A percentile compares a stretch with the other conserved stretches of the same genome.
phyloP scores from a whole-genome alignment of 1,284 basidiomycete genomes.

The Stygiomarasmius scandens region DNA sequence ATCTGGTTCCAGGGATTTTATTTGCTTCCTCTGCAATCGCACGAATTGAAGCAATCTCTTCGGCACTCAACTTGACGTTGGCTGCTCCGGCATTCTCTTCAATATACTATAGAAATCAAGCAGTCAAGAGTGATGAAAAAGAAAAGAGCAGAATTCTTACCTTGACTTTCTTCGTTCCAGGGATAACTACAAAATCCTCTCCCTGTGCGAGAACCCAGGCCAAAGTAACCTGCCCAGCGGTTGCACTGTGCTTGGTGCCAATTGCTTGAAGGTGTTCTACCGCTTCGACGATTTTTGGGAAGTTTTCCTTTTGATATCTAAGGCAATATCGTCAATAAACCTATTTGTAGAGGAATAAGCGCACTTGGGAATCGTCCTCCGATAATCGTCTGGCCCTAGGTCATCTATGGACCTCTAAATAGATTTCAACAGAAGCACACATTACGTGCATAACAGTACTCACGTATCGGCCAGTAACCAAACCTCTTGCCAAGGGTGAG shows the following conservation, averaged over 20 bases:
- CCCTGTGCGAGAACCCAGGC: slow-evolving; percentile 65
- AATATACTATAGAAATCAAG: slow-evolving; percentile 32
- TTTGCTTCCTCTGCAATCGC: slow-evolving; percentile 31
- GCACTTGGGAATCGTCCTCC: slow-evolving; percentile 25
- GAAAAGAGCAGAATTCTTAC: slow-evolving; percentile 21
- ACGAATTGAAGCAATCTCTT: slow-evolving; percentile 40
- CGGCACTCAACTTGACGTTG: slow-evolving; percentile 36
- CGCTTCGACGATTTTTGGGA: slow-evolving; percentile 57
- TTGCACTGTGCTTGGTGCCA: slow-evolving; percentile 47
- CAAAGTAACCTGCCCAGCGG: slow-evolving; percentile 57
- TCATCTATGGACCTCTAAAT: slow-evolving; percentile 46
- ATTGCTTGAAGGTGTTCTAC: slow-evolving; percentile 48
- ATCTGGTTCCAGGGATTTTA: slow-evolving; percentile 18
- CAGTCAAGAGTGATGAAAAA: background rate
- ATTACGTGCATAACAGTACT: background rate
- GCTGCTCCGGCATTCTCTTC: slow-evolving; percentile 43
- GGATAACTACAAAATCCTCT: slow-evolving; percentile 55
- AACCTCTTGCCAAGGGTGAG: slow-evolving; percentile 62
- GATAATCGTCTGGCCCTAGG: slow-evolving; percentile 46
- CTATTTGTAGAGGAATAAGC: background rate
- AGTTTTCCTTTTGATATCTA: slow-evolving; percentile 50
- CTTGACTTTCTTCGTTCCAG: slow-evolving; percentile 49
- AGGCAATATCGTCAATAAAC: background rate
- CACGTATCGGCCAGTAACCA: slow-evolving; percentile 60
- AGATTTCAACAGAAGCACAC: background rate